Evolutionary conservation across 257 asterid genomes (phyloP).

Genomic region (Jacaranda mimosifolia): DNA sequence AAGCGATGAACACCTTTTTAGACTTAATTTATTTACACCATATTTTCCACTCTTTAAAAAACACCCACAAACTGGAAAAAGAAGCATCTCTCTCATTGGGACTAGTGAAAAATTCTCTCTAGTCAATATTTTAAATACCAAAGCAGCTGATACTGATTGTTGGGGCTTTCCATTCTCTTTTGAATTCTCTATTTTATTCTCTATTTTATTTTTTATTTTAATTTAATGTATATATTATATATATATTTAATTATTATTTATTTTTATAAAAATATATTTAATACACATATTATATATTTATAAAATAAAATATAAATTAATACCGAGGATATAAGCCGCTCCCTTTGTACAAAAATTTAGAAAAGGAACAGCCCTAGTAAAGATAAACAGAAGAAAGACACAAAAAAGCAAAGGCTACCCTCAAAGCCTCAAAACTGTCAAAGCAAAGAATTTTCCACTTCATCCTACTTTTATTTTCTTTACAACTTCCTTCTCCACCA

Average conservation of each 20-base stretch:
- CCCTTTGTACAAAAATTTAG: neutral
- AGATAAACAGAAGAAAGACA: neutral
- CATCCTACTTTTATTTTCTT: neutral
- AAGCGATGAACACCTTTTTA: too few species aligned
- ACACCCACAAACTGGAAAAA: too few species aligned
- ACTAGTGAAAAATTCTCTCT: neutral
- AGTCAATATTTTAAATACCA: neutral
- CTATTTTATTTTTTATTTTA: too few species aligned
- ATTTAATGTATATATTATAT: too few species aligned
- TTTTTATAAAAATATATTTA: too few species aligned
- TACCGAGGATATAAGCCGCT: too few species aligned
- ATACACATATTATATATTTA: too few species aligned
- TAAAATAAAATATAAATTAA: too few species aligned
- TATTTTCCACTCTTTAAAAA: too few species aligned
- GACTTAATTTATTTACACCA: too few species aligned
- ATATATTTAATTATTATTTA: too few species aligned
- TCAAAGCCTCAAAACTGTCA: neutral
- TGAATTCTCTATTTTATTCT: neutral
- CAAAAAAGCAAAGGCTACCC: conserved; percentile 30
- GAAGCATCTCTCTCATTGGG: neutral
- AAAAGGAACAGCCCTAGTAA: neutral
- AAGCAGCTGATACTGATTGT: too few species aligned
- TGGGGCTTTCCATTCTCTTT: neutral
- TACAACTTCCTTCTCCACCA: conserved; percentile 32
- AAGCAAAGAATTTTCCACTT: conserved; percentile 8